Conservation (phyloP, 2,329 filamentous ascomycete genomes). For the Phaeosphaeria sp. region DNA sequence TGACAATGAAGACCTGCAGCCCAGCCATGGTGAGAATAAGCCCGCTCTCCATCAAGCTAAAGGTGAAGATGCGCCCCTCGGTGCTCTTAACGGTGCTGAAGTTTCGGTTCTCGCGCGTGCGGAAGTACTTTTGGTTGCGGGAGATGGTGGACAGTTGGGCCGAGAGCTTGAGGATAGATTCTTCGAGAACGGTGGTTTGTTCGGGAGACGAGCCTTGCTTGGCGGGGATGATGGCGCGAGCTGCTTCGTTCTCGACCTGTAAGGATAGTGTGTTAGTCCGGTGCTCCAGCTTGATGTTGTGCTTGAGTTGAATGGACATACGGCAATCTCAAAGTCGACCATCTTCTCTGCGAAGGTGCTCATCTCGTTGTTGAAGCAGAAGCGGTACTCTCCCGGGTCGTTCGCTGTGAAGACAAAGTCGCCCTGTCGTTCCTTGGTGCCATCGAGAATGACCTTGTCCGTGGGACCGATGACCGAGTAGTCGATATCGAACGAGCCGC, state of each 20-base stretch:
- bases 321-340: constrained; percentile 97
- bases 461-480: constrained; percentile 85
- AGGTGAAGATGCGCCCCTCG: constrained; percentile 95
- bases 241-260: constrained; percentile 90
- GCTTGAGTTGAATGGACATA: constrained; percentile 55
- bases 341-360: constrained; percentile 97
- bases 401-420: constrained; percentile 98
- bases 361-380: constrained; percentile 99
- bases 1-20: constrained; percentile 94
- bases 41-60: constrained; percentile 88
- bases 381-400: constrained; percentile 85
- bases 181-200: constrained; percentile 86
- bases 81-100: constrained; percentile 98
- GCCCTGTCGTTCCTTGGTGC: constrained; percentile 90
- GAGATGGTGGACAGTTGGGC: constrained; percentile 92
- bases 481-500: constrained; percentile 96
- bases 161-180: constrained; percentile 94
- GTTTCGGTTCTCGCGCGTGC: constrained; percentile 97
- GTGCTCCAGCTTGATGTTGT: neutral
- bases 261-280: neutral
- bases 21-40: constrained; percentile 96
- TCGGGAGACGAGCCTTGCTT: constrained; percentile 89
- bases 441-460: constrained; percentile 81
- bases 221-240: constrained; percentile 77
- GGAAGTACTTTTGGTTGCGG: constrained; percentile 99